phyloP scores from a whole-genome alignment of 2,329 filamentous ascomycete species.

The Acrodontium crateriforme region DNA sequence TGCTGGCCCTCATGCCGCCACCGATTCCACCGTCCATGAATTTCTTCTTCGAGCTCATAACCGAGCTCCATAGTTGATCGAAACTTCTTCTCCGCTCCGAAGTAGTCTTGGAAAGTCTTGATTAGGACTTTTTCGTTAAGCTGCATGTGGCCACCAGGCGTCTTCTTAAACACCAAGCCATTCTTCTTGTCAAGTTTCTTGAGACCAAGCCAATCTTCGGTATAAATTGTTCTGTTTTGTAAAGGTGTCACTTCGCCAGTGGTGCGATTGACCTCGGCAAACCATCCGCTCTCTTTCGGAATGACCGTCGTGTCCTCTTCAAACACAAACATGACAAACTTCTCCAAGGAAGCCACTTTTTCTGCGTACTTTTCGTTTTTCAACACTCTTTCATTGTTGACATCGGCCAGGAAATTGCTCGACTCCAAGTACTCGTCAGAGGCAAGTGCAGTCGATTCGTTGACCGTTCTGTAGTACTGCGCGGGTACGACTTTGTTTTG shows the following conservation, averaged over 20 bases:
- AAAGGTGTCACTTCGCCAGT: conserved; percentile 49
- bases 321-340: conserved; percentile 79
- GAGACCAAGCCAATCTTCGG: conserved; percentile 87
- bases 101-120: conserved; percentile 52
- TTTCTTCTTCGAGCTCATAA: too few species aligned
- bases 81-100: conserved; percentile 35
- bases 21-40: too few species aligned
- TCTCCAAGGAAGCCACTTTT: conserved; percentile 55
- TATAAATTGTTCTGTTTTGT: conserved; percentile 58
- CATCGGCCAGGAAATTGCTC: conserved; percentile 83
- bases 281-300: conserved; percentile 85
- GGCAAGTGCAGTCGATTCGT: conserved; percentile 40
- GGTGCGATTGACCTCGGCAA: conserved; percentile 67
- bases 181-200: conserved; percentile 65
- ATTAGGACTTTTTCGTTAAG: conserved; percentile 53
- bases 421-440: conserved; percentile 56
- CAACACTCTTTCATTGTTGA: conserved; percentile 74
- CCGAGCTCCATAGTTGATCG: too few species aligned
- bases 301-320: conserved; percentile 73
- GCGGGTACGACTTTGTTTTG: conserved; percentile 76
- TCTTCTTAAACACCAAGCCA: conserved; percentile 59
- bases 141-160: conserved; percentile 72
- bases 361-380: conserved; percentile 65
- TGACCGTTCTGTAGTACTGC: conserved; percentile 75
- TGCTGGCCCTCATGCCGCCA: too few species aligned